Evolutionary conservation across 345 rosid species (phyloP).

Genomic region (Boechera divaricarpa): DNA sequence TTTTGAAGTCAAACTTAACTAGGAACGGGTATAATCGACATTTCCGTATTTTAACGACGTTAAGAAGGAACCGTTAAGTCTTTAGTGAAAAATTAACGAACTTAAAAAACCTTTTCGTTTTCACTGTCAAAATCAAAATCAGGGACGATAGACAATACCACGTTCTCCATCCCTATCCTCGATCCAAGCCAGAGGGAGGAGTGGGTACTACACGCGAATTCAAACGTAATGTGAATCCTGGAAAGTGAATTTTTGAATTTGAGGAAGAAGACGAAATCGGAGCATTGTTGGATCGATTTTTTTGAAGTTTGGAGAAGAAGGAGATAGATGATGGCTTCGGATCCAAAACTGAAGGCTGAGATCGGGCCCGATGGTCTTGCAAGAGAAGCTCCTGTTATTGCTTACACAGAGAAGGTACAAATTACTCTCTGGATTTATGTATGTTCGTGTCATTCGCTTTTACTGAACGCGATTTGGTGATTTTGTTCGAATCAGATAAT

Average conservation of each 20-base stretch:
- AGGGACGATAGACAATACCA: neutral
- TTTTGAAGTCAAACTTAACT: slow-evolving; percentile 14
- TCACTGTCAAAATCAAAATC: slow-evolving; percentile 25
- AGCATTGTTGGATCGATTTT: neutral
- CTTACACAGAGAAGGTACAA: slow-evolving; percentile 87
- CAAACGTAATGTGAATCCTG: slow-evolving; percentile 21
- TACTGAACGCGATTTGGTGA: slow-evolving; percentile 23
- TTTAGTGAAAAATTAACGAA: slow-evolving; percentile 30
- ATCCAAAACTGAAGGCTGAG: slow-evolving; percentile 69
- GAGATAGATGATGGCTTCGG: slow-evolving; percentile 54
- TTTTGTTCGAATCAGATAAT: slow-evolving; percentile 58
- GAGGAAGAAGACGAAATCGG: slow-evolving; percentile 24
- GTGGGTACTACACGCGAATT: slow-evolving; percentile 7
- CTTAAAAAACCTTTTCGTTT: neutral
- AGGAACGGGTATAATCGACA: slow-evolving; percentile 24
- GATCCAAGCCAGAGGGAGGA: slow-evolving; percentile 23
- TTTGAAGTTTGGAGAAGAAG: slow-evolving; percentile 27
- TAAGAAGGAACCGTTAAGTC: slow-evolving; percentile 6
- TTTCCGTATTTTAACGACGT: slow-evolving; percentile 32
- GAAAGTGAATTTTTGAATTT: slow-evolving; percentile 25
- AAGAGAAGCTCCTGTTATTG: slow-evolving; percentile 81
- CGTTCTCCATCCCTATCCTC: slow-evolving; percentile 32
- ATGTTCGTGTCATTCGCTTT: slow-evolving; percentile 8
- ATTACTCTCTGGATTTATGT: slow-evolving; percentile 12
- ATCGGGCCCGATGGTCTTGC: slow-evolving; percentile 93